These are phyloP conservation scores for Penicillium fuscoglaucum DNA, from an alignment of 2,329 filamentous ascomycete species.

Conservation along the genomic window DNA sequence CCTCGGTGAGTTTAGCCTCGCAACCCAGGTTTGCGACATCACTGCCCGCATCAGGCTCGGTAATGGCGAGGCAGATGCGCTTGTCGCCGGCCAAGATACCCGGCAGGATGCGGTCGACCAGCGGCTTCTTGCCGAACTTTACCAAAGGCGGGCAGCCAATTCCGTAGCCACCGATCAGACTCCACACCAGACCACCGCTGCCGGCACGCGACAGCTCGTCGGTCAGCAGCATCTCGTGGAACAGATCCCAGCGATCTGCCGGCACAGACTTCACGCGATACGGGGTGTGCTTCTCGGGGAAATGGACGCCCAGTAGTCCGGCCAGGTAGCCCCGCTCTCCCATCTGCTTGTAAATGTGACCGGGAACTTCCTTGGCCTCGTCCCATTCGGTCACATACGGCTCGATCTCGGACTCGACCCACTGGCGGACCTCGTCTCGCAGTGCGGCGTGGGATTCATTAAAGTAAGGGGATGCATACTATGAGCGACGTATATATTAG, in stretches of 20 bases:
- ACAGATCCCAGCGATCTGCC: conserved; percentile 92
- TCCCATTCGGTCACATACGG: conserved; percentile 96
- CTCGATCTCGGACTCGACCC: conserved; percentile 86
- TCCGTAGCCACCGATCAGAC: conserved; percentile 91
- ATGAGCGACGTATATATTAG: conserved; percentile 13
- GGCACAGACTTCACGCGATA: conserved; percentile 74
- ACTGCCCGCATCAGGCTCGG: conserved; percentile 90
- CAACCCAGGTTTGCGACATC: conserved; percentile 95
- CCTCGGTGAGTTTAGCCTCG: conserved; percentile 89
- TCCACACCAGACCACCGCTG: conserved; percentile 95
- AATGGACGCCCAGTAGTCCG: conserved; percentile 79
- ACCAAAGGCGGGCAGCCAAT: conserved; percentile 90
- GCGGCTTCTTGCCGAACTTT: conserved; percentile 83
- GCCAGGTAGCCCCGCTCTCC: conserved; percentile 86
- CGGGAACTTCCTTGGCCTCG: conserved; percentile 85
- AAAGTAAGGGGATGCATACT: conserved; percentile 97
- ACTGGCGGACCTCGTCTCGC: conserved; percentile 85
- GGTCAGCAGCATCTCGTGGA: conserved; percentile 94
- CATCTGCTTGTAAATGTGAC: conserved; percentile 92
- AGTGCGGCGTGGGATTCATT: conserved; percentile 92
- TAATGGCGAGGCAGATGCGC: conserved; percentile 96
- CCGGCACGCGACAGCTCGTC: conserved; percentile 89
- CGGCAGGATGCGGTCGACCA: conserved; percentile 85
- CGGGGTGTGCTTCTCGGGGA: conserved; percentile 71
- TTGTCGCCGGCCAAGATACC: conserved; percentile 89